Evolutionary conservation across 78 protist genomes (phyloP).

Genomic region (Capsaspora owczarzaki): DNA sequence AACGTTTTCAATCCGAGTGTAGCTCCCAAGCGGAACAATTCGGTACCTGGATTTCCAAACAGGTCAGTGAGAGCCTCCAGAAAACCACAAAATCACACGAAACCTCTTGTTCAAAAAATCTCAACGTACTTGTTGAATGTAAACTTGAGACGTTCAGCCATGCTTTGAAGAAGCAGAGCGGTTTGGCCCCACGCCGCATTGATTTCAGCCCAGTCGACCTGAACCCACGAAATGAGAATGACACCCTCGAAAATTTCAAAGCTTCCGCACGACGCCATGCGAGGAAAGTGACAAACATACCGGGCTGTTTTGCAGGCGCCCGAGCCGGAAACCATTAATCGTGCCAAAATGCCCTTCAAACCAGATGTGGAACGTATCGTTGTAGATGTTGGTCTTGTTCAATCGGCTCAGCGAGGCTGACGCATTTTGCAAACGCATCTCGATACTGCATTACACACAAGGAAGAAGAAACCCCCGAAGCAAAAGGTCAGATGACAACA

Average conservation of each 20-base stretch:
- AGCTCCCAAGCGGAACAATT: conserved; percentile 45
- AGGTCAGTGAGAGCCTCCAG: background rate
- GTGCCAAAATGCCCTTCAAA: conserved; percentile 76
- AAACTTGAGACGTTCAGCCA: conserved; percentile 40
- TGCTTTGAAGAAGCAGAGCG: conserved; percentile 56
- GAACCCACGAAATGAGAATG: background rate
- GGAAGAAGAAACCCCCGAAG: background rate
- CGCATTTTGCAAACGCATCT: conserved; percentile 19
- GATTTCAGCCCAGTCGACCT: conserved; percentile 75
- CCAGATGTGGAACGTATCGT: conserved; percentile 78
- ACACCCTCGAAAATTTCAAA: background rate
- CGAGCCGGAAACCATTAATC: conserved; percentile 74
- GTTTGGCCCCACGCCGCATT: conserved; percentile 88
- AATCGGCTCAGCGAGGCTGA: conserved; percentile 43
- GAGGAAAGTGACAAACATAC: background rate
- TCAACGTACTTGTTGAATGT: conserved; percentile 11
- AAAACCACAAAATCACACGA: background rate
- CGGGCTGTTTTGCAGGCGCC: conserved; percentile 33
- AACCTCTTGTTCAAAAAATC: background rate
- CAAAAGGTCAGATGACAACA: background rate
- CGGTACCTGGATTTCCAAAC: conserved; percentile 8
- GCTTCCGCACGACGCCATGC: too few species aligned
- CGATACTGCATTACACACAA: background rate
- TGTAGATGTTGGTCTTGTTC: conserved; percentile 60
- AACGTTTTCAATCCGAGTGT: conserved; percentile 25